Percentiles rank a stretch among this genome's conserved stretches.
phyloP scores from a whole-genome alignment of 1,284 basidiomycete species.

The Butyriboletus appendiculatus region DNA sequence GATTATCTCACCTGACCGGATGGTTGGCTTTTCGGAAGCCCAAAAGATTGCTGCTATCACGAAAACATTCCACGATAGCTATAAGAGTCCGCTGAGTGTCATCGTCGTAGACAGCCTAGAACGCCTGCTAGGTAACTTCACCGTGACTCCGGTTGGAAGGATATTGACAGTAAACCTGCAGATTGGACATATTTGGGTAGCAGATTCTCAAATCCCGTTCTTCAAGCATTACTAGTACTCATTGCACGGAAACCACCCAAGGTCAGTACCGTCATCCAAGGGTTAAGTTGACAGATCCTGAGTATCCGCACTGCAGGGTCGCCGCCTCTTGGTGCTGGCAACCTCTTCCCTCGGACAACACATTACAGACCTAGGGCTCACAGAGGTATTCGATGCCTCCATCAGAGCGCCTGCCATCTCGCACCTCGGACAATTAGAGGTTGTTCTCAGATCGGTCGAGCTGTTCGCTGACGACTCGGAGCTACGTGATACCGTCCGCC shows the following conservation, averaged over 20 bases:
- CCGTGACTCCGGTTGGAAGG: not conserved
- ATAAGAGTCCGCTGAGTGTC: conserved; percentile 96
- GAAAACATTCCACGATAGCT: conserved; percentile 95
- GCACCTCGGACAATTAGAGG: conserved; percentile 70
- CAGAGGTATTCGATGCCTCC: conserved; percentile 89
- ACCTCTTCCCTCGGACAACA: conserved; percentile 91
- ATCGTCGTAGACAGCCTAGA: conserved; percentile 97
- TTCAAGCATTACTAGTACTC: conserved; percentile 91
- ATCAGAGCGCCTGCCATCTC: conserved; percentile 86
- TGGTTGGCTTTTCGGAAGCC: conserved; percentile 92
- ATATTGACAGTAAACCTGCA: conserved; percentile 31
- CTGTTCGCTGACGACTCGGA: conserved; percentile 70
- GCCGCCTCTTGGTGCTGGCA: conserved; percentile 89
- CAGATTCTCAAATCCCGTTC: conserved; percentile 92
- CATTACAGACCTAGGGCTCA: conserved; percentile 88
- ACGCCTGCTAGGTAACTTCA: conserved; percentile 73
- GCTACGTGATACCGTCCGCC: conserved; percentile 58
- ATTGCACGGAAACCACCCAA: conserved; percentile 92
- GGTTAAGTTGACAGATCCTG: conserved; percentile 2
- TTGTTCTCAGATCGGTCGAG: conserved; percentile 81
- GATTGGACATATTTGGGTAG: conserved; percentile 99
- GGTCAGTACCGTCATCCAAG: conserved; percentile 43
- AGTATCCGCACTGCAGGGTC: conserved; percentile 56
- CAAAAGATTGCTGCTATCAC: conserved; percentile 93
- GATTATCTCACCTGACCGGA: conserved; percentile 93